Evolutionary conservation across 2,329 filamentous ascomycete species (phyloP).

Genomic region (Microcyclospora tardicrescens): DNA sequence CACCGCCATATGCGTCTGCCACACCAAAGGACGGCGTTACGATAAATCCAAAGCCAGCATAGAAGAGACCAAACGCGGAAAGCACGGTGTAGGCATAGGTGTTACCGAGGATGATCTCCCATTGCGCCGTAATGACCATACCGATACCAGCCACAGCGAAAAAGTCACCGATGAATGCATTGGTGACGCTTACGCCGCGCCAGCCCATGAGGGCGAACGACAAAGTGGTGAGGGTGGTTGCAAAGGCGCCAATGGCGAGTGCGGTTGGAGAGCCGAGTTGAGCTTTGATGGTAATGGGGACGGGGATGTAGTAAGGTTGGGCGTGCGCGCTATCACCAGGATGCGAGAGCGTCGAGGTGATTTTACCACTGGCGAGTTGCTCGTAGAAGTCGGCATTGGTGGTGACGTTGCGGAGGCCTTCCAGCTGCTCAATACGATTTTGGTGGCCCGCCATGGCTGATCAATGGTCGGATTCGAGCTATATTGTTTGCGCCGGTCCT

Average conservation of each 20-base stretch:
- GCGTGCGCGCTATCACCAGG: background rate
- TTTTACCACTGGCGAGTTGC: constrained; percentile 16
- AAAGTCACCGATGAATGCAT: constrained; percentile 43
- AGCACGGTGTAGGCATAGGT: constrained; percentile 41
- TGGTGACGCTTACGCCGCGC: constrained; percentile 37
- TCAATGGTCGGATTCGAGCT: too few species aligned
- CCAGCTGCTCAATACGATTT: constrained; percentile 18
- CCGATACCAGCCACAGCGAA: constrained; percentile 41
- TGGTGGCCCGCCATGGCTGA: constrained; percentile 10
- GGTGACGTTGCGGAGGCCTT: constrained; percentile 15
- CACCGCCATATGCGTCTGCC: constrained; percentile 28
- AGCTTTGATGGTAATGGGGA: constrained; percentile 20
- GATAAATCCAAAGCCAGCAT: constrained; percentile 37
- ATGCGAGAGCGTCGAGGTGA: background rate
- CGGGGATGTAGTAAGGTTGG: constrained; percentile 16
- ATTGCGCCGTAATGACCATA: constrained; percentile 42
- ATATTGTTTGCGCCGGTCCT: too few species aligned
- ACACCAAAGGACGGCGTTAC: constrained; percentile 37
- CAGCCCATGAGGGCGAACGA: constrained; percentile 44
- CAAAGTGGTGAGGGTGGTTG: constrained; percentile 42
- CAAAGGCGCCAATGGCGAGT: constrained; percentile 40
- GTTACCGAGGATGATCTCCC: constrained; percentile 42
- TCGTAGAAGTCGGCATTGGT: constrained; percentile 17
- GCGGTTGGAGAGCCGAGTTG: constrained; percentile 28
- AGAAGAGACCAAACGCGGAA: constrained; percentile 43